Base-by-base conservation (phyloP, 345 rosid species). In the Pistacia integerrima region DNA sequence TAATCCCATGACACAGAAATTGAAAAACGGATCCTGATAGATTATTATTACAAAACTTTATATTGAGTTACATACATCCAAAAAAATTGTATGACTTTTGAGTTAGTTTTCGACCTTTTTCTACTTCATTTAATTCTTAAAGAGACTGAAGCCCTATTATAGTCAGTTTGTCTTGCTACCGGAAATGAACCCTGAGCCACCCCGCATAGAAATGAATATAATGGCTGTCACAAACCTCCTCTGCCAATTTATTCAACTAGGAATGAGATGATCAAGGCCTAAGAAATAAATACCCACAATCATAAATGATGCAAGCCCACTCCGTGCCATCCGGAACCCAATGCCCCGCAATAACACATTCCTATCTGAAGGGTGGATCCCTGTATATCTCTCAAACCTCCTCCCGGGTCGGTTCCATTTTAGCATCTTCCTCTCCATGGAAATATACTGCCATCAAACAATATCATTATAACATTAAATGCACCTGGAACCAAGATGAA, bases 281-380 rank as follows among this genome's bases (percentile, higher is more conserved):
- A 90, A 82, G 80, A 83, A 93, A 70, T 93, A 96, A 56, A 88
- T 72, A 28, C 97, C 97, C 4, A 93, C 97, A 46, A 93, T 78
- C 56, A 81, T 38, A 3, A 87, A 85, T 0, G 97, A 90, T 18
- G 96, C 87, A 20, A 93, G 25, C 20, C 97, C 93, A 77, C 92
- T 84, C 30, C 89, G 87, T 72, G 94, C 93, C 90, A 87, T 91
- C 41, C 97, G 86, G 52, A 85, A 51, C 85, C 91, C 80, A 25
- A 89, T 79, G 18, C 97, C 99, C 5, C 85, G 87, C 69, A 87
- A 88, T 86, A 96, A 81, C 6, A 93, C 70, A 41, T 81, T 87
- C 77, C 94, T 81, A 68, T 96, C 99, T 54, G 93, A 79, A 46
- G 99, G 99, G 87, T 93, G 99, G 74, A 93, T 91, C 49, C 99